phyloP scores from a whole-genome alignment of 2,329 filamentous ascomycete genomes.

The Cordyceps fumosorosea region DNA sequence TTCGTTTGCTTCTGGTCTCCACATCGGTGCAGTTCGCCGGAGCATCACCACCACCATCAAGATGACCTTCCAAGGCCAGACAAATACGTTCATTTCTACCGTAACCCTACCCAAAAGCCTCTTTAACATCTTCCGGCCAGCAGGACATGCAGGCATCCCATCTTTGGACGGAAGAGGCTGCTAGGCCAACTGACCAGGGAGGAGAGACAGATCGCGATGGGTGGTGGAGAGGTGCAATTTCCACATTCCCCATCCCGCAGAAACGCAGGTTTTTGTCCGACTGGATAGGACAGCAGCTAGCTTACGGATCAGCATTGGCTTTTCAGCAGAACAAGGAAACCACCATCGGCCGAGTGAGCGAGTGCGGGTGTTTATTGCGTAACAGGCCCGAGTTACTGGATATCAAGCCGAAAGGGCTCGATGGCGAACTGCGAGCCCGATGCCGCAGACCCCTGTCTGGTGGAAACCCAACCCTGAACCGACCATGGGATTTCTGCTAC shows the following conservation, averaged over 20 bases:
- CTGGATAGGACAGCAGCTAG: too few relatives aligned
- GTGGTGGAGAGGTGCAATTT: not conserved
- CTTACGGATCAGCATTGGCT: not conserved
- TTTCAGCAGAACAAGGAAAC: not conserved
- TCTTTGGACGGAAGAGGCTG: not conserved
- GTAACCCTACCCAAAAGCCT: not conserved
- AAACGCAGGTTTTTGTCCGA: not conserved
- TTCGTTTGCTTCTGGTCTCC: too few relatives aligned
- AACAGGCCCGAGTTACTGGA: too few relatives aligned
- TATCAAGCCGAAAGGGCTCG: too few relatives aligned
- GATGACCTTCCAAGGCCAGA: not conserved
- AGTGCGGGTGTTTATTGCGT: not conserved
- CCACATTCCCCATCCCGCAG: not conserved
- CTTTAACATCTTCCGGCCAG: not conserved
- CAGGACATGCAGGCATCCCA: not conserved
- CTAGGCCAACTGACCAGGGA: not conserved
- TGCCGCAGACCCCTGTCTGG: not conserved
- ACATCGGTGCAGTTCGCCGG: too few relatives aligned
- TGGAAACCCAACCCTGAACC: not conserved
- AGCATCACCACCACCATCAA: too few relatives aligned
- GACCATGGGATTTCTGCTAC: not conserved
- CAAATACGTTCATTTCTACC: not conserved
- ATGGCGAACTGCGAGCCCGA: too few relatives aligned
- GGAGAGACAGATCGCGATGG: not conserved
- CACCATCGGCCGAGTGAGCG: not conserved